Evolutionary conservation across 2,329 filamentous ascomycete species (phyloP).

Genomic region (Tolypocladium tundrense): DNA sequence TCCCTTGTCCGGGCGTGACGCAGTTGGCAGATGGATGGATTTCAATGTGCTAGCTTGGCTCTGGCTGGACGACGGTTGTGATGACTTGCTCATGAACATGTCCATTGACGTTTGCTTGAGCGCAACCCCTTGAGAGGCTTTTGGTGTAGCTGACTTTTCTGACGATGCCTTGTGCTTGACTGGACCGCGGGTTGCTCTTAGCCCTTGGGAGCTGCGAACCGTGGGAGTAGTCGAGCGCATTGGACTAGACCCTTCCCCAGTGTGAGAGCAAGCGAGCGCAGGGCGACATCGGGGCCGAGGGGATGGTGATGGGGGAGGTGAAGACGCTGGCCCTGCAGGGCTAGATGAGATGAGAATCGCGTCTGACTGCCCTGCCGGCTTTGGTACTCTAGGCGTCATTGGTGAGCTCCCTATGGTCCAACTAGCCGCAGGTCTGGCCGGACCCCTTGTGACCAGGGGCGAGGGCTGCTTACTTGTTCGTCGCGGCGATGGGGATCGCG

Average conservation of each 20-base stretch:
- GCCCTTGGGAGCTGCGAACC: constrained; percentile 9
- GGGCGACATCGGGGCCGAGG: constrained; percentile 7
- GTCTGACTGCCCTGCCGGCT: constrained; percentile 15
- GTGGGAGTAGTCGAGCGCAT: constrained; percentile 14
- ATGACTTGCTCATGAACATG: constrained; percentile 10
- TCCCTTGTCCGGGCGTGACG: neutral
- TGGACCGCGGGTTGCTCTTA: constrained; percentile 5
- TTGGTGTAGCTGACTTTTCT: constrained; percentile 1
- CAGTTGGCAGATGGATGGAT: neutral
- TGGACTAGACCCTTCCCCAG: constrained; percentile 11
- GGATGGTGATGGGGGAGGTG: constrained; percentile 18
- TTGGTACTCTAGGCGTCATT: constrained; percentile 25
- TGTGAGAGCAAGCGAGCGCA: constrained; percentile 3
- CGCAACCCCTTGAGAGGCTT: constrained; percentile 5
- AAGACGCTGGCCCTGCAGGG: constrained; percentile 18
- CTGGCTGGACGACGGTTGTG: neutral
- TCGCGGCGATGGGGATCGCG: neutral
- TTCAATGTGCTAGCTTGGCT: neutral
- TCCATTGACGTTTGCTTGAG: constrained; percentile 24
- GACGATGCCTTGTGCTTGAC: neutral
- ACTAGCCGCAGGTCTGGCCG: constrained; percentile 14
- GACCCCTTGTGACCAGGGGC: constrained; percentile 12
- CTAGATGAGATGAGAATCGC: constrained; percentile 36
- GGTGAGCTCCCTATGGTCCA: constrained; percentile 35
- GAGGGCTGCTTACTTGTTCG: constrained; percentile 25